Conservation (phyloP, 148 eudicot genomes). For the Nyssa sinensis region DNA sequence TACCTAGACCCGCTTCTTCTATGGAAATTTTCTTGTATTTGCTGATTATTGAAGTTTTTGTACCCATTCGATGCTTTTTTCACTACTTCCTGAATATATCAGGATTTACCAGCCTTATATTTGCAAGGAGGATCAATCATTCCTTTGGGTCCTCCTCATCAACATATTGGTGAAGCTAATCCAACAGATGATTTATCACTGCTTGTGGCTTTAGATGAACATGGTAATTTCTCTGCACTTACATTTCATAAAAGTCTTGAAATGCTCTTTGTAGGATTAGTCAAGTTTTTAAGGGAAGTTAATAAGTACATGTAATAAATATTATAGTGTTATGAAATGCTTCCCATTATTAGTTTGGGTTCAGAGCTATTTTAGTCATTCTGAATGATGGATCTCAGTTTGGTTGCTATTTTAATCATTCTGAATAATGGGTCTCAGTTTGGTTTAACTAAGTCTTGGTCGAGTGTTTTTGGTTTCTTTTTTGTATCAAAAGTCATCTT, state of each 20-base stretch:
- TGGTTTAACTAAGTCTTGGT: too few relatives aligned
- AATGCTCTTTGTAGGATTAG: neutral
- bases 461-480: too few relatives aligned
- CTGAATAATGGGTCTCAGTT: too few relatives aligned
- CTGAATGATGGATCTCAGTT: too few relatives aligned
- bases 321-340: too few relatives aligned
- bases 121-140: slow-evolving; percentile 86
- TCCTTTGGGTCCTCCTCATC: slow-evolving; percentile 70
- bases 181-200: slow-evolving; percentile 73
- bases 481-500: too few relatives aligned
- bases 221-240: slow-evolving; percentile 48
- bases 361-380: neutral
- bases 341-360: neutral
- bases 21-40: neutral
- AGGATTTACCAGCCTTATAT: slow-evolving; percentile 90
- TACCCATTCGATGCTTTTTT: neutral
- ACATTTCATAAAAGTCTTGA: neutral
- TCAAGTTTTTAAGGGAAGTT: too few relatives aligned
- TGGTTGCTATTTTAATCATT: neutral
- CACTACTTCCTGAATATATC: slow-evolving; percentile 15
- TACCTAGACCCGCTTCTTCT: neutral
- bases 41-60: neutral
- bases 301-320: too few relatives aligned
- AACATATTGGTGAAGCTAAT: slow-evolving; percentile 79
- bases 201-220: slow-evolving; percentile 85